Conservation (phyloP, 306 rosid species). For the Senna tora region DNA sequence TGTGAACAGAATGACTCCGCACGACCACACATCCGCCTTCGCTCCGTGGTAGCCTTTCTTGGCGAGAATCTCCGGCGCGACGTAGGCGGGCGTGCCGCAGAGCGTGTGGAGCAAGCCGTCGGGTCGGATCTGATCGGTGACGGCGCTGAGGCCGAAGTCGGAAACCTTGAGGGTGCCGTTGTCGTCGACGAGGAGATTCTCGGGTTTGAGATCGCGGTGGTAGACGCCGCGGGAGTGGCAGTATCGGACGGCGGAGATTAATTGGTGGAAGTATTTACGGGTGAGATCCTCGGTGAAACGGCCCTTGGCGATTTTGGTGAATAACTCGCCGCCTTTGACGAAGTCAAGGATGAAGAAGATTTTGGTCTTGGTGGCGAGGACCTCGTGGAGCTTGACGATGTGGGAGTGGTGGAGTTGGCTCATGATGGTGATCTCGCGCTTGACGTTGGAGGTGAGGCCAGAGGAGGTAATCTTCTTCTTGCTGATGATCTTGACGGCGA, state of each 20-base stretch:
- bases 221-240: conserved; percentile 71
- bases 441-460: conserved; percentile 50
- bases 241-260: conserved; percentile 72
- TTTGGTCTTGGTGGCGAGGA: conserved; percentile 66
- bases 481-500: conserved; percentile 66
- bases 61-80: conserved; percentile 79
- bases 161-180: conserved; percentile 59
- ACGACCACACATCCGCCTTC: conserved; percentile 74
- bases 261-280: conserved; percentile 57
- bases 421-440: conserved; percentile 73
- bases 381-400: conserved; percentile 70
- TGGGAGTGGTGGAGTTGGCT: conserved; percentile 61
- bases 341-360: conserved; percentile 72
- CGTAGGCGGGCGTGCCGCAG: conserved; percentile 85
- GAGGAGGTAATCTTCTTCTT: conserved; percentile 57
- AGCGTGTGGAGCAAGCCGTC: conserved; percentile 78
- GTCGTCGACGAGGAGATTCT: conserved; percentile 66
- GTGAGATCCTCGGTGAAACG: conserved; percentile 60
- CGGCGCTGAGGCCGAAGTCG: conserved; percentile 75
- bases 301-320: conserved; percentile 52
- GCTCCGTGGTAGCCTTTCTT: conserved; percentile 82
- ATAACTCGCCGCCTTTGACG: conserved; percentile 74
- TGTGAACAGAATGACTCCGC: conserved; percentile 65
- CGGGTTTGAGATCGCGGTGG: conserved; percentile 81
- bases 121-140: conserved; percentile 52